Evolutionary conservation across 2,329 filamentous ascomycete species (phyloP).

Genomic region (Westerdykella sp.): DNA sequence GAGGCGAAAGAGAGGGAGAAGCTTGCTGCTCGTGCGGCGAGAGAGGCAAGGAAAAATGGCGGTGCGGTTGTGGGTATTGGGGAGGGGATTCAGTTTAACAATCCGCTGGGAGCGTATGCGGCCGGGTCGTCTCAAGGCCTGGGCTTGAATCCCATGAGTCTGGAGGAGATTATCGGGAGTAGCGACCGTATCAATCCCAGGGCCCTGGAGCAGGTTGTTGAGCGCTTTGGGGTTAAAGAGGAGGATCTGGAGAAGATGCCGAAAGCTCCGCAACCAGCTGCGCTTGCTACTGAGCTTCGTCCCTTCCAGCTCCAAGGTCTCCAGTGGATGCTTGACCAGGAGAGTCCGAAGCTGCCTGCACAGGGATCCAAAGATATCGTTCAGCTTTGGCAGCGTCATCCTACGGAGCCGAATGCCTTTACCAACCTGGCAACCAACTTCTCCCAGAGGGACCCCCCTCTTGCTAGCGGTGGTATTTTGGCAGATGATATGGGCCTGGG

Average conservation of each 20-base stretch:
- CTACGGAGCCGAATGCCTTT: conserved; percentile 42
- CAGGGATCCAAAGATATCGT: conserved; percentile 55
- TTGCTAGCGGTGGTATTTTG: conserved; percentile 76
- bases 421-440: conserved; percentile 68
- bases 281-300: conserved; percentile 61
- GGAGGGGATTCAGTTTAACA: conserved; percentile 27
- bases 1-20: conserved; percentile 50
- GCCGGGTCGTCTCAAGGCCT: conserved; percentile 16
- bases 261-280: conserved; percentile 60
- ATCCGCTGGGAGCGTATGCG: conserved; percentile 20
- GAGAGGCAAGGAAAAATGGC: conserved; percentile 23
- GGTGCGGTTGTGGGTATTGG: conserved; percentile 27
- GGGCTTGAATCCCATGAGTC: conserved; percentile 39
- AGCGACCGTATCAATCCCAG: conserved; percentile 65
- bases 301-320: conserved; percentile 75
- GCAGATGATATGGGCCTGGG: conserved; percentile 92
- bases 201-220: conserved; percentile 57
- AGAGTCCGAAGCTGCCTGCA: conserved; percentile 60
- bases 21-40: conserved; percentile 35
- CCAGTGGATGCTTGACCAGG: conserved; percentile 73
- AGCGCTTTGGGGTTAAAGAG: conserved; percentile 67
- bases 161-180: conserved; percentile 59
- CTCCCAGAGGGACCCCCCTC: conserved; percentile 52
- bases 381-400: conserved; percentile 67
- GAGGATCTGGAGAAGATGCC: conserved; percentile 65